Percentiles rank a stretch among this genome's conserved stretches.
Evolutionary conservation across 164 flowering plant genomes (phyloP).

Genomic region (Annona cherimola): DNA sequence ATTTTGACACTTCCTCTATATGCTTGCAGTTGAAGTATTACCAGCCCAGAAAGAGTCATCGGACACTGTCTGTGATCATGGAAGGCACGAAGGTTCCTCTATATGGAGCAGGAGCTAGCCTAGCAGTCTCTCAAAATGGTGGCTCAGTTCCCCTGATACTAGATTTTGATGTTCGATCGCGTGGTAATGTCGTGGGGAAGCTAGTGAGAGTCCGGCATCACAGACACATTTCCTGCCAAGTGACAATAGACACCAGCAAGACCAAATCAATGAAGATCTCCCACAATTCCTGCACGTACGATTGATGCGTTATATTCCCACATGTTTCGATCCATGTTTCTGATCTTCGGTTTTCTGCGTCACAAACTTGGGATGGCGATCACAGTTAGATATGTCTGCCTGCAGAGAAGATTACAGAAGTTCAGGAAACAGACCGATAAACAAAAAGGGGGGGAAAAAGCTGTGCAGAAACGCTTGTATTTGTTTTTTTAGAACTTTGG

Average conservation of each 20-base stretch:
- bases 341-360: too few relatives aligned
- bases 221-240: slow-evolving; percentile 39
- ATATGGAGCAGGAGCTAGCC: slow-evolving; percentile 81
- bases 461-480: too few relatives aligned
- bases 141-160: slow-evolving; percentile 54
- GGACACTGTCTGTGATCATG: slow-evolving; percentile 41
- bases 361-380: too few relatives aligned
- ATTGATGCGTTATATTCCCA: too few relatives aligned
- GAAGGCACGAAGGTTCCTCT: slow-evolving; percentile 74
- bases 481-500: too few relatives aligned
- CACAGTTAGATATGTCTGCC: too few relatives aligned
- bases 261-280: slow-evolving; percentile 59
- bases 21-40: slow-evolving; percentile 72
- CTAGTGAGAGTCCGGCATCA: slow-evolving; percentile 58
- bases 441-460: too few relatives aligned
- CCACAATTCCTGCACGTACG: slow-evolving; percentile 44
- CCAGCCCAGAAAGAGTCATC: slow-evolving; percentile 80
- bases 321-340: too few relatives aligned
- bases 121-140: slow-evolving; percentile 33
- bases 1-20: not conserved
- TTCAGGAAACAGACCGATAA: too few relatives aligned
- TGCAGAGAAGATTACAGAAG: too few relatives aligned
- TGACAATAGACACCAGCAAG: slow-evolving; percentile 39
- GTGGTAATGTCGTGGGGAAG: slow-evolving; percentile 86
- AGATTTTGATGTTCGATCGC: slow-evolving; percentile 51